Evolutionary conservation across 2,329 filamentous ascomycete species (phyloP).

Genomic region (Penicillium sp.): DNA sequence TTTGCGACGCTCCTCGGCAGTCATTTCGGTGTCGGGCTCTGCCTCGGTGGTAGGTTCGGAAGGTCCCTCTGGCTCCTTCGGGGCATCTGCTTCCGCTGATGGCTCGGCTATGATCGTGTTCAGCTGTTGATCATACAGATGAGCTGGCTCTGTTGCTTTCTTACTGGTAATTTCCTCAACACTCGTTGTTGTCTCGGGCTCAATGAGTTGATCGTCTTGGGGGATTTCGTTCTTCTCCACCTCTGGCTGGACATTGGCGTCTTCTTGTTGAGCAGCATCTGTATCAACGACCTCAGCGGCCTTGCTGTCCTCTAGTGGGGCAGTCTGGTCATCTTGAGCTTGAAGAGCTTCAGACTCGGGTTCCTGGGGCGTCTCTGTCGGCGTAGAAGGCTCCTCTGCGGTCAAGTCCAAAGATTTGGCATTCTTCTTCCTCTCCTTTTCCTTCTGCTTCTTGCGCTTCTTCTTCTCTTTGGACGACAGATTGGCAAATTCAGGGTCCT

Average conservation of each 20-base stretch:
- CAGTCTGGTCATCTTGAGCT: background rate
- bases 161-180: conserved; percentile 12
- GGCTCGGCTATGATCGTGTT: background rate
- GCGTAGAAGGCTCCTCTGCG: conserved; percentile 6
- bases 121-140: background rate
- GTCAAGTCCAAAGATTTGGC: conserved; percentile 20
- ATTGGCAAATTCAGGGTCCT: conserved; percentile 2
- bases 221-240: background rate
- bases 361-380: conserved; percentile 5
- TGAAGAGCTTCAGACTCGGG: background rate
- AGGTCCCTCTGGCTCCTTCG: conserved; percentile 2
- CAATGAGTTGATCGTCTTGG: background rate
- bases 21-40: conserved; percentile 30
- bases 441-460: conserved; percentile 23
- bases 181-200: background rate
- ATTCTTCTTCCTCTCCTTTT: conserved; percentile 20
- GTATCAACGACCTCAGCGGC: background rate
- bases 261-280: background rate
- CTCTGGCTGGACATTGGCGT: background rate
- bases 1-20: conserved; percentile 46
- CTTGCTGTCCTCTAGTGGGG: background rate
- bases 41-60: conserved; percentile 11
- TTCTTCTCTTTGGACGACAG: conserved; percentile 22
- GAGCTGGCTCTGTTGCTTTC: background rate
- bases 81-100: background rate